Evolutionary conservation across 441 rosid genomes (phyloP), one percentile per base, ranked within the genome.

Genomic region (Adansonia grandidieri): DNA sequence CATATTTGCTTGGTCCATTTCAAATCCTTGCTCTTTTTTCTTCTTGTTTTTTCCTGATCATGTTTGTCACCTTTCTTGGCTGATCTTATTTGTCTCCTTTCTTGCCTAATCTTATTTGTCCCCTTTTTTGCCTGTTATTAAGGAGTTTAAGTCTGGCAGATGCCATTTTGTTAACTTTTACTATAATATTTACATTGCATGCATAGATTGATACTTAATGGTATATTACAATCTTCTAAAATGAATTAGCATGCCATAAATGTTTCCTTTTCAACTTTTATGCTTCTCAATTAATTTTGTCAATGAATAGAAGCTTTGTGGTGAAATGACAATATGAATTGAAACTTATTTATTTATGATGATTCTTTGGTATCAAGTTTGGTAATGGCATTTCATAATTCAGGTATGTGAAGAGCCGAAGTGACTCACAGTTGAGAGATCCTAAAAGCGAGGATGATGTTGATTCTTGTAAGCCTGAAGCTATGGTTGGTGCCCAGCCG

Each of bases 331-430:
- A 48, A 48, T 48, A 48, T 48, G 53, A 48, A 48, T 44, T 22
- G 63, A 51, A 63, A 64, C 51, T 9, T 1, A 54, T 54, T 15
- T 53, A 54, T 54, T n/a, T 72, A 37, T 54, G 28, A 72, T 72
- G 9, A 9, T 50, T 37, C 62, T 54, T 54, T 54, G 50, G 15
- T 28, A 4, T 53, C 22, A 37, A 72, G 64, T 32, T 64, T 81
- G 60, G 51, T 77, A 66, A 54, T 82, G 74, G 22, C 56, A 28
- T 48, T 56, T 68, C 75, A 20, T 74, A 32, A 22, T 75, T 79
- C 84, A 91, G 97, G 82, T 93, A 93, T 80, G 96, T 91, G 82
- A 93, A 91, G 84, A 91, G 94, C 78, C 91, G 97, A 82, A 91
- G 87, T 78, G 97, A 94, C 66, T 73, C 78, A 68, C 96, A 94